phyloP scores from a whole-genome alignment of 1,284 basidiomycete genomes.

The Microbotryum intermedium region DNA sequence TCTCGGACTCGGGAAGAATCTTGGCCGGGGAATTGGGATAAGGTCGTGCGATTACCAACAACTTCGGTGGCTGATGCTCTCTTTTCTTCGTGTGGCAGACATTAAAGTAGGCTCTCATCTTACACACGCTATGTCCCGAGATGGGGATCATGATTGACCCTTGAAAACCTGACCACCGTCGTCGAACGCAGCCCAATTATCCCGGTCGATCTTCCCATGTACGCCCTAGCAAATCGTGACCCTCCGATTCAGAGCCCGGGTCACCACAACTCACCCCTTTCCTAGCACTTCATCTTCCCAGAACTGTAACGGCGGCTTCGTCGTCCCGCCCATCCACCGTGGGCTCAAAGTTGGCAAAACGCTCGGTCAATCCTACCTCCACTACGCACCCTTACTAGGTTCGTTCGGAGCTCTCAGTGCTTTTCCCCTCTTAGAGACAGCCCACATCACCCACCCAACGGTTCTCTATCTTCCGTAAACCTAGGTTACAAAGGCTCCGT shows the following conservation, averaged over 20 bases:
- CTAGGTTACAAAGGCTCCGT: slow-evolving; percentile 72
- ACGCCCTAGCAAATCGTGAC: slow-evolving; percentile 38
- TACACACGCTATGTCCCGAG: too few species aligned
- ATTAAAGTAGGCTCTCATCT: too few species aligned
- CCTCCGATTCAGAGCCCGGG: background rate
- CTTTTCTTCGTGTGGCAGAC: too few species aligned
- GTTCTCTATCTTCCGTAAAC: background rate
- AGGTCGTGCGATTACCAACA: too few species aligned
- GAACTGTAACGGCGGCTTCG: slow-evolving; percentile 85
- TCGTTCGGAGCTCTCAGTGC: slow-evolving; percentile 7
- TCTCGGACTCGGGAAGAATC: too few species aligned
- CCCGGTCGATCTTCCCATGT: slow-evolving; percentile 88
- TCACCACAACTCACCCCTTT: background rate
- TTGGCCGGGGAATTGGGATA: too few species aligned
- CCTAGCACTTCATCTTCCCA: slow-evolving; percentile 34
- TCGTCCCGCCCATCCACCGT: slow-evolving; percentile 62
- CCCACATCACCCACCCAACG: background rate
- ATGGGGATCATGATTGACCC: too few species aligned
- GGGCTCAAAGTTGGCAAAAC: slow-evolving; percentile 61
- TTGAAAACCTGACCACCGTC: background rate
- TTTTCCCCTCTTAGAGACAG: too few species aligned
- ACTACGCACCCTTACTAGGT: slow-evolving; percentile 65
- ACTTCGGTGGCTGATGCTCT: too few species aligned
- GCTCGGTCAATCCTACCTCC: slow-evolving; percentile 69
- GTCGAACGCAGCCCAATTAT: slow-evolving; percentile 60